phyloP scores from a whole-genome alignment of 2,329 filamentous ascomycete genomes.

The Graphilbum ipis-grandicollis region DNA sequence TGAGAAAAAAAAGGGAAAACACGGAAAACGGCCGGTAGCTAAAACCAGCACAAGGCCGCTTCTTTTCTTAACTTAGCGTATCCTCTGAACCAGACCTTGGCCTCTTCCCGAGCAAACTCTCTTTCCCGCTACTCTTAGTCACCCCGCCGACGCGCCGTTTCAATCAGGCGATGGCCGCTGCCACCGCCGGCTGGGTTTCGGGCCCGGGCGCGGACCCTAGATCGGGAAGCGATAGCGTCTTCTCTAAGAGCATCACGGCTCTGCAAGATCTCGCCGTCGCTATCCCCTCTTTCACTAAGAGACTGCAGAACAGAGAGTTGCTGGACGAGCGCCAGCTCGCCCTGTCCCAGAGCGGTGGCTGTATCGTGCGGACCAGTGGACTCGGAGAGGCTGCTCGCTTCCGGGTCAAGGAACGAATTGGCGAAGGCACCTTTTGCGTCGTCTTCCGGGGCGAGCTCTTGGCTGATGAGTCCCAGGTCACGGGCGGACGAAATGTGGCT shows the following conservation, averaged over 20 bases:
- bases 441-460: slow-evolving; percentile 7
- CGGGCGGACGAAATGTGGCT: not conserved
- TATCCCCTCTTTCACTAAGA: not conserved
- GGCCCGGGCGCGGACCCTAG: slow-evolving; percentile 6
- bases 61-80: no score
- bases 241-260: slow-evolving; percentile 3
- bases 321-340: slow-evolving; percentile 51
- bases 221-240: not conserved
- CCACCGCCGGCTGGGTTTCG: slow-evolving; percentile 5
- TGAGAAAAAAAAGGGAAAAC: no score
- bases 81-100: no score
- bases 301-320: slow-evolving; percentile 70
- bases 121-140: not conserved
- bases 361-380: slow-evolving; percentile 2
- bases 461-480: not conserved
- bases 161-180: slow-evolving; percentile 2
- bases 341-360: slow-evolving; percentile 2
- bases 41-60: no score
- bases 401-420: slow-evolving; percentile 6
- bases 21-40: no score
- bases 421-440: slow-evolving; percentile 10
- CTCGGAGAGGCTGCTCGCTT: slow-evolving; percentile 3
- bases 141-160: not conserved
- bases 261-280: slow-evolving; percentile 4
- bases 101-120: not conserved